Evolutionary conservation across 352 stramenopile species (phyloP).

Genomic region (Globisporangium middletonii): DNA sequence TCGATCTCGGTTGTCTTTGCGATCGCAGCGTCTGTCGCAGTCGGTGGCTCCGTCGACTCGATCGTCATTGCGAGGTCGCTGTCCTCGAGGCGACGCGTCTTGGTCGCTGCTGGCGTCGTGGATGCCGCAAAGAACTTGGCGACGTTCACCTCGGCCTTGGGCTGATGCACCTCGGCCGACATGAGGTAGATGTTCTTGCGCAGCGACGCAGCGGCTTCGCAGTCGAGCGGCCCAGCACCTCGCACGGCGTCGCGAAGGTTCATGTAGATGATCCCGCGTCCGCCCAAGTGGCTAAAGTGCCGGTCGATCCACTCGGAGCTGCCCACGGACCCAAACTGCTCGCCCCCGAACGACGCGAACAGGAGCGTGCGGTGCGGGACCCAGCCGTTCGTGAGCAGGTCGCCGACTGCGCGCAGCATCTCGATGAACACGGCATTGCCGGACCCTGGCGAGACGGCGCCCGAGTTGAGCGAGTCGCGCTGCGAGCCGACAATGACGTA

Average conservation of each 20-base stretch:
- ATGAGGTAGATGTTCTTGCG: constrained; percentile 76
- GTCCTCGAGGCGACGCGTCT: background rate
- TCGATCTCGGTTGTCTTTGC: background rate
- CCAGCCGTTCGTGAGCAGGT: constrained; percentile 62
- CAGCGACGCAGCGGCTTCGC: constrained; percentile 62
- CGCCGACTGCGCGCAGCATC: constrained; percentile 49
- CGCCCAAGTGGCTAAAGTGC: constrained; percentile 54
- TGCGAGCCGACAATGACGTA: constrained; percentile 72
- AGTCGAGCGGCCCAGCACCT: constrained; percentile 52
- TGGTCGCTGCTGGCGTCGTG: background rate
- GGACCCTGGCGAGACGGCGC: constrained; percentile 52
- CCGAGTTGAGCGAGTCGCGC: constrained; percentile 62
- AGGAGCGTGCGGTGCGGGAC: constrained; percentile 72
- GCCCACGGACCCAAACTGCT: constrained; percentile 74
- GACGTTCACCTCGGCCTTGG: constrained; percentile 38
- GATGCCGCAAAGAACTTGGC: constrained; percentile 37
- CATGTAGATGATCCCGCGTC: constrained; percentile 66
- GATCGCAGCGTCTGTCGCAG: background rate
- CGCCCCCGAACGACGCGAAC: constrained; percentile 68
- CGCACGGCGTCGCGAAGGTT: constrained; percentile 71
- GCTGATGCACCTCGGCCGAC: constrained; percentile 60
- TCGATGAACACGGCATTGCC: constrained; percentile 81
- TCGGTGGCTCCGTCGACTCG: background rate
- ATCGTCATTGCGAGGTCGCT: background rate
- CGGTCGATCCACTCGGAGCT: constrained; percentile 83